Percentiles rank a stretch among this genome's conserved stretches.
Evolutionary conservation across 176 grass and related monocot genomes (phyloP).

Genomic region (Musa schizocarpa): DNA sequence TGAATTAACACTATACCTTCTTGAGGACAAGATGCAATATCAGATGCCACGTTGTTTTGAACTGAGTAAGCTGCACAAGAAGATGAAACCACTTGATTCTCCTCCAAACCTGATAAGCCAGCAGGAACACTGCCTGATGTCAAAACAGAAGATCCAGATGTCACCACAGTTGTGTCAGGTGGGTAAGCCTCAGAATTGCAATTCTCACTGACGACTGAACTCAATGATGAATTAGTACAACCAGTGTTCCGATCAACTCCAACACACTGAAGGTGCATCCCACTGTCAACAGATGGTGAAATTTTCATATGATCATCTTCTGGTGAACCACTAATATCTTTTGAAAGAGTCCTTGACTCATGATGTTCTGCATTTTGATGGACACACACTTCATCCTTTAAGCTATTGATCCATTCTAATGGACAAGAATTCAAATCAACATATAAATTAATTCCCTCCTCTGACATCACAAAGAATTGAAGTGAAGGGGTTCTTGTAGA

Average conservation of each 20-base stretch:
- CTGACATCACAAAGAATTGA: conserved; percentile 61
- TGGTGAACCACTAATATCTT: conserved; percentile 36
- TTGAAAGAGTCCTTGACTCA: conserved; percentile 32
- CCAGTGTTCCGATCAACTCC: conserved; percentile 27
- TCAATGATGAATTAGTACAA: conserved; percentile 57
- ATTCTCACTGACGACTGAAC: conserved; percentile 59
- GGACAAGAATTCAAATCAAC: conserved; percentile 66
- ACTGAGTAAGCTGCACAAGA: conserved; percentile 36
- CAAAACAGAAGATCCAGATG: conserved; percentile 41
- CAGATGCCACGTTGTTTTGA: conserved; percentile 33
- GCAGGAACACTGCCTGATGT: conserved; percentile 28
- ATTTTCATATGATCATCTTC: conserved; percentile 31
- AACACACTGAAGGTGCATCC: conserved; percentile 26
- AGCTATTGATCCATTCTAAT: conserved; percentile 37
- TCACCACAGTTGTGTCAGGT: conserved; percentile 30
- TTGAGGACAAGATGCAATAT: conserved; percentile 23
- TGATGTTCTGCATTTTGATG: conserved; percentile 18
- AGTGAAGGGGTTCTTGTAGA: conserved; percentile 32
- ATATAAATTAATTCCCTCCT: conserved; percentile 71
- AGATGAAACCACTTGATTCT: conserved; percentile 34
- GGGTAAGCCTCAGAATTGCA: conserved; percentile 32
- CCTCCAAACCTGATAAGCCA: conserved; percentile 45
- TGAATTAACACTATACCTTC: conserved; percentile 29
- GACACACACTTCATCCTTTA: conserved; percentile 42
- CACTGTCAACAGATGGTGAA: conserved; percentile 26